Evolutionary conservation across 768 basidiomycete genomes (phyloP).

Genomic region (Psilocybe cyanescens): DNA sequence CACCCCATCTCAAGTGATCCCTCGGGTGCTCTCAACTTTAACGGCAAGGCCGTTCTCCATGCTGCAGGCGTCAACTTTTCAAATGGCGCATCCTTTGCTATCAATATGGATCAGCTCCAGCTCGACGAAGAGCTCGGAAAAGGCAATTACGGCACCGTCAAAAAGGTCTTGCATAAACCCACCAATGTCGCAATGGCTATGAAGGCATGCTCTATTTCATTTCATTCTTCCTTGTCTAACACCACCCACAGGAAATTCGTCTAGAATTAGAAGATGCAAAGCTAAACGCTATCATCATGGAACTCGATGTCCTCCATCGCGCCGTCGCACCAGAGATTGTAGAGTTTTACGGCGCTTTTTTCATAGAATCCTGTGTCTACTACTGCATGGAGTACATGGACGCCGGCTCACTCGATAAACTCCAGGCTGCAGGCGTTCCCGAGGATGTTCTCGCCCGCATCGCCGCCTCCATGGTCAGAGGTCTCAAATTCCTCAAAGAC

Average conservation of each 20-base stretch:
- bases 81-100: constrained; percentile 86
- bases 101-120: constrained; percentile 93
- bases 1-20: constrained; percentile 69
- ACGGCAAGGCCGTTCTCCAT: constrained; percentile 90
- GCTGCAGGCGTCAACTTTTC: constrained; percentile 86
- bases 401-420: constrained; percentile 91
- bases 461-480: constrained; percentile 80
- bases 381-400: constrained; percentile 99
- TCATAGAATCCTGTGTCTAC: constrained; percentile 99
- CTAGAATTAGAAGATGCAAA: constrained; percentile 93
- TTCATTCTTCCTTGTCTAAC: constrained; percentile 1
- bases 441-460: constrained; percentile 87
- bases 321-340: constrained; percentile 91
- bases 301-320: constrained; percentile 96
- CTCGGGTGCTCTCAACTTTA: constrained; percentile 93
- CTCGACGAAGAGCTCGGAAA: constrained; percentile 93
- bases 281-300: constrained; percentile 97
- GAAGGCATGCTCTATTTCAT: constrained; percentile 68
- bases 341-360: constrained; percentile 99
- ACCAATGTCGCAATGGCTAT: constrained; percentile 98
- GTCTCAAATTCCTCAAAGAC: constrained; percentile 95
- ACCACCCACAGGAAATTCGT: constrained; percentile 81
- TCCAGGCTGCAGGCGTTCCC: constrained; percentile 62
- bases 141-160: constrained; percentile 98
- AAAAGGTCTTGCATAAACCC: constrained; percentile 92